Percentiles rank a stretch among this genome's conserved stretches.
These are phyloP conservation scores for Selaginella tamariscina DNA, from an alignment of 75 land plant species.

Conservation along the genomic window DNA sequence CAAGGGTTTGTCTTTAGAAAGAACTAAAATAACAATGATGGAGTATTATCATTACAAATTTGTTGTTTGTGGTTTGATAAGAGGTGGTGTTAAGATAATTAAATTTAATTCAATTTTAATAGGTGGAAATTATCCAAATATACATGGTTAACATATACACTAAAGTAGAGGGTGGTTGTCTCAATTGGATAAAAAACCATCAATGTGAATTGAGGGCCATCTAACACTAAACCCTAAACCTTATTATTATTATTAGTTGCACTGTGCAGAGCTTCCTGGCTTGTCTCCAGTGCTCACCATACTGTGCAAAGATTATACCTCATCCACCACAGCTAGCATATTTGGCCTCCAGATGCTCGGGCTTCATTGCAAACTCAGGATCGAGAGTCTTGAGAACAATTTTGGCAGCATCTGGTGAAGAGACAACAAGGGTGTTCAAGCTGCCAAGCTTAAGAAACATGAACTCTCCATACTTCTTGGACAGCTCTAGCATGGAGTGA, in stretches of 20 bases:
- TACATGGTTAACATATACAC: too few species aligned
- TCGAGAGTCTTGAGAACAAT: slow-evolving; percentile 1
- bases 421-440: neutral
- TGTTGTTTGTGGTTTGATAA: too few species aligned
- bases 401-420: slow-evolving; percentile 10
- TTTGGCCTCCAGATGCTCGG: neutral
- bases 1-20: too few species aligned
- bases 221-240: too few species aligned
- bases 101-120: too few species aligned
- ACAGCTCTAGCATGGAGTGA: slow-evolving; percentile 3
- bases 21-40: too few species aligned
- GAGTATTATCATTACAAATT: too few species aligned
- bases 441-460: slow-evolving; percentile 4
- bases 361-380: slow-evolving; percentile 4
- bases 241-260: neutral
- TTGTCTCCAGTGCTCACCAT: slow-evolving; percentile 13
- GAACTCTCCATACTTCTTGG: slow-evolving; percentile 6
- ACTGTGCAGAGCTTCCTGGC: slow-evolving; percentile 4
- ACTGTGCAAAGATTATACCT: slow-evolving; percentile 6
- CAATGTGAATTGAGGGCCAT: too few species aligned
- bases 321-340: neutral
- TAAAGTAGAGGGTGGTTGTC: too few species aligned
- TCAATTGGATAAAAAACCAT: too few species aligned
- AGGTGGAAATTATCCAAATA: too few species aligned
- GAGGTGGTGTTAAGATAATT: too few species aligned